Evolutionary conservation across 768 basidiomycete genomes (phyloP), one percentile per base, ranked within the genome.

Genomic region (Lactifluus hygrophoroides): DNA sequence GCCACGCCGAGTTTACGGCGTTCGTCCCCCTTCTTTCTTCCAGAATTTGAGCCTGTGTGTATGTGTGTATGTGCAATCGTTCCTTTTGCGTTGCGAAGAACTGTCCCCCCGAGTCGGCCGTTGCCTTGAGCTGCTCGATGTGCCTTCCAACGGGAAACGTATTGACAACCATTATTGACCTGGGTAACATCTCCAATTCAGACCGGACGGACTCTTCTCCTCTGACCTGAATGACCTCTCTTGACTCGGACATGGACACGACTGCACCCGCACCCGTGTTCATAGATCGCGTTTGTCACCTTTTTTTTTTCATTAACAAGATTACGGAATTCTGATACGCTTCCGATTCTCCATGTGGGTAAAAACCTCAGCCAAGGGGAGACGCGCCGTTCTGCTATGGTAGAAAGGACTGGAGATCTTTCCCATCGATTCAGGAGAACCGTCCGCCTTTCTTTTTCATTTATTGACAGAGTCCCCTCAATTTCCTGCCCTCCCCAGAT

Each of bases 251-350:
- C n/a, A n/a, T n/a, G n/a, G n/a, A n/a, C n/a, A n/a, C n/a, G 9
- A n/a, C 14, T 25, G 32, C 46, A 25, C 19, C 45, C 32, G 23
- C 38, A 48, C 47, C 21, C 27, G 30, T 23, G 45, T 40, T 34
- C 52, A 42, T 40, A 17, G 58, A 27, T 60, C 58, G 49, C 48
- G n/a, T n/a, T n/a, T n/a, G n/a, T n/a, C n/a, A n/a, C n/a, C n/a
- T n/a, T 51, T 60, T 53, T 60, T 54, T 55, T 38, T 58, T 61
- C 57, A 59, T 61, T 60, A 40, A 38, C 42, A 21, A 21, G 51
- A 51, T 63, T 61, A 64, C 60, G 62, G 60, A 64, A 64, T 54
- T 62, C 62, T 64, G 62, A 64, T 64, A 28, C 51, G 30, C 35
- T 62, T 54, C 54, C 60, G 34, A 53, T 53, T 54, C 62, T 62